These are phyloP conservation scores for Takashimella koratensis DNA, from an alignment of 1,284 basidiomycete genomes.

Conservation along the genomic window DNA sequence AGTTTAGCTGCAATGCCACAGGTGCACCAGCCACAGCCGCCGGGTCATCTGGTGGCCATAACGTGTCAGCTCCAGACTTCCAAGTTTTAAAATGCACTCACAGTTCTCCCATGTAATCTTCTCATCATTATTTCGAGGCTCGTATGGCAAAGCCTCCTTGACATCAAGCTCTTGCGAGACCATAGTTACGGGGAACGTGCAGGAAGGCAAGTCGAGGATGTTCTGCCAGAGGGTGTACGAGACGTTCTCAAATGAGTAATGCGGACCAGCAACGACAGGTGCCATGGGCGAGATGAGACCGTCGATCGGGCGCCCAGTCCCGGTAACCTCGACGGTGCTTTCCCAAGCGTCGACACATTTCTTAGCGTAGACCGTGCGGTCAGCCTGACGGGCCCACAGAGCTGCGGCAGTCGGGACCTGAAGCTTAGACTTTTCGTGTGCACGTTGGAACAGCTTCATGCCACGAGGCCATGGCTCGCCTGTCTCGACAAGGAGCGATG, in stretches of 20 bases:
- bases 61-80: not conserved
- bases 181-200: conserved; percentile 60
- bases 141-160: conserved; percentile 47
- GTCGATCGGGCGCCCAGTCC: conserved; percentile 16
- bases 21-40: conserved; percentile 58
- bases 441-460: conserved; percentile 3
- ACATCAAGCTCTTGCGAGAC: conserved; percentile 56
- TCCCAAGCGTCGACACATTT: conserved; percentile 8
- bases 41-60: conserved; percentile 54
- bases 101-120: conserved; percentile 55
- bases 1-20: conserved; percentile 62
- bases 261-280: conserved; percentile 7
- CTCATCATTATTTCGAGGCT: conserved; percentile 54
- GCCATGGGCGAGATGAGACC: conserved; percentile 11
- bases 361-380: conserved; percentile 10
- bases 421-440: conserved; percentile 7
- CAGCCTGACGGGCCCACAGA: conserved; percentile 14
- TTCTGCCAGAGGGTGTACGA: conserved; percentile 17
- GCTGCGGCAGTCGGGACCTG: conserved; percentile 2
- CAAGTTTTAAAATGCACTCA: too few species aligned
- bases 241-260: conserved; percentile 9
- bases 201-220: conserved; percentile 57
- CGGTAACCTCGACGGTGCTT: conserved; percentile 4
- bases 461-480: conserved; percentile 17
- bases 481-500: not conserved